Evolutionary conservation across 2,329 filamentous ascomycete species (phyloP), one percentile per base, ranked within the genome.

Genomic region (Aspergillus ustus): DNA sequence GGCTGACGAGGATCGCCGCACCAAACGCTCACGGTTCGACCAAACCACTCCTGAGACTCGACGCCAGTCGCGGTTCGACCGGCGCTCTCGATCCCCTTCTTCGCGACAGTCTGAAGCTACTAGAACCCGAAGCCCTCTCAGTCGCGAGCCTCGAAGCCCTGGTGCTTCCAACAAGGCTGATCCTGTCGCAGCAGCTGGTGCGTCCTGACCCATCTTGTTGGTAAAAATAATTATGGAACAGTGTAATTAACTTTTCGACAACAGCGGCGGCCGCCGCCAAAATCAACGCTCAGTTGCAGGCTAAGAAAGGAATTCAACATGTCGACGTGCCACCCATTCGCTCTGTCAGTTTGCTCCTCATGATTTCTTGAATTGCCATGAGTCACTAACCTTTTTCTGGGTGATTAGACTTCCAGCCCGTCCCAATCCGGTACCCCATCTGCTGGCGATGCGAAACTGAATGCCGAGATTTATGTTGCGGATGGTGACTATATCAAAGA

Each of bases 401-500:
- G 17, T 49, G 49, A 40, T 69, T 71, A 79, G 81, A 79, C 75
- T 49, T 73, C 76, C 37, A 87, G 81, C 70, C 81, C 84, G 62
- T 78, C 77, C 54, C 86, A 86, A 75, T 85, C 87, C 51, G 81
- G 84, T 20, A 81, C 83, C 28, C 80, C 83, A 45, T 77, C 80
- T 50, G 75, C 77, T 49, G 75, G 80, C n/a, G 80, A 80, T 49
- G 75, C 73, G 56, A 87, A 87, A 63, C 85, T 96, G 77, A 92
- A 94, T 72, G 88, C 90, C 71, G 92, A 96, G 72, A 91, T 97
- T 76, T 98, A 98, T 75, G 91, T 96, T 70, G 91, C 93, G 64
- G 95, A 98, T 76, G 95, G 95, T 72, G 95, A 99, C 80, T 98
- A 91, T 77, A 98, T 99, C 81, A 95, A 96, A 79, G 95, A 99